These are phyloP conservation scores for Poronia punctata DNA, from an alignment of 495 filamentous ascomycete species.

Conservation along the genomic window DNA sequence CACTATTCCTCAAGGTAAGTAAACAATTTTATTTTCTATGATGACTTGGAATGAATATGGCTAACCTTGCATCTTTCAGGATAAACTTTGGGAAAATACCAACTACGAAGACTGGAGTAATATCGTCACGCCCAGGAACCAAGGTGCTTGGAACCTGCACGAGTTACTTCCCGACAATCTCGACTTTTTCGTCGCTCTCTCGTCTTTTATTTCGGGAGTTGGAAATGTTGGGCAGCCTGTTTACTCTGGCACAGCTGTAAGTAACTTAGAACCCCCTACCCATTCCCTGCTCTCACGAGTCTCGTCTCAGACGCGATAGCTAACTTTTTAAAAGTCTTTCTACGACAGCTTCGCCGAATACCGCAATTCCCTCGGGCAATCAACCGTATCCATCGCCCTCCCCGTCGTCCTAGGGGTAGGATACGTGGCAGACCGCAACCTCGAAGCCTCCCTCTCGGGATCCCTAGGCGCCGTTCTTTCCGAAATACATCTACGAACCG, in stretches of 20 bases:
- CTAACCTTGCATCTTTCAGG: not conserved
- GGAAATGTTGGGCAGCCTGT: not conserved
- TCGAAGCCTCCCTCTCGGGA: not conserved
- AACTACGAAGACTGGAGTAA: not conserved
- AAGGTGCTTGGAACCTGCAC: slow-evolving; percentile 40
- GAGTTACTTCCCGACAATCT: slow-evolving; percentile 20
- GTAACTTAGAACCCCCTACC: not conserved
- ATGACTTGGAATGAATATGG: not conserved
- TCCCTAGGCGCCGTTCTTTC: not conserved
- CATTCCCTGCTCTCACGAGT: not conserved
- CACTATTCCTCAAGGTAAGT: slow-evolving; percentile 2
- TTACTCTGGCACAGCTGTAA: not conserved
- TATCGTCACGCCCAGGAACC: slow-evolving; percentile 30
- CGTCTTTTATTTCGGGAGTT: not conserved
- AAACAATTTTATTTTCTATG: not conserved
- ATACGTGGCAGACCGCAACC: slow-evolving; percentile 4
- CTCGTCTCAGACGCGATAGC: not conserved
- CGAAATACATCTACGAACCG: not conserved
- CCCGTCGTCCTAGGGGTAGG: slow-evolving; percentile 10
- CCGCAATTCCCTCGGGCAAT: slow-evolving; percentile 6
- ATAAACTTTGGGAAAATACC: slow-evolving; percentile 5
- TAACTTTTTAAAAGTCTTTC: not conserved
- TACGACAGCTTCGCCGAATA: slow-evolving; percentile 7
- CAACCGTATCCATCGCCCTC: slow-evolving; percentile 4
- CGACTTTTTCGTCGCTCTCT: slow-evolving; percentile 11